These are phyloP conservation scores for Citrus unshiu DNA, from an alignment of 345 rosid genomes.

Conservation along the genomic window DNA sequence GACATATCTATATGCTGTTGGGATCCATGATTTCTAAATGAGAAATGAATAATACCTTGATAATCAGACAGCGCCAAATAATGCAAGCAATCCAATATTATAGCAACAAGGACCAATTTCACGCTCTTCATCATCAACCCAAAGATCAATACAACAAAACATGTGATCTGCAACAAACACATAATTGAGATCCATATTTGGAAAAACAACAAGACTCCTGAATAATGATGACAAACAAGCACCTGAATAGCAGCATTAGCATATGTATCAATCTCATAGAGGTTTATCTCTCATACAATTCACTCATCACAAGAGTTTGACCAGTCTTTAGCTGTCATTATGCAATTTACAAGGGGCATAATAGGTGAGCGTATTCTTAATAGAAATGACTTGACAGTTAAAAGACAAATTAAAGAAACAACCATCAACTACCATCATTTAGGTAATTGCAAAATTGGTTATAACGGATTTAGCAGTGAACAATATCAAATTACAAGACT, in stretches of 20 bases:
- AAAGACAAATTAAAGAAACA: background rate
- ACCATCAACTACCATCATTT: background rate
- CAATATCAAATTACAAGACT: background rate
- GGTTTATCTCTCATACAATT: background rate
- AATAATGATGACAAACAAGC: background rate
- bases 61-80: slow-evolving; percentile 52
- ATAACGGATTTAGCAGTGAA: background rate
- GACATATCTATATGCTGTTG: background rate
- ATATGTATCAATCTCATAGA: background rate
- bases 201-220: background rate
- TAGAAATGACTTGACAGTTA: background rate
- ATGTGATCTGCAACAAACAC: slow-evolving; percentile 2
- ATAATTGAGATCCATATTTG: background rate
- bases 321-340: background rate
- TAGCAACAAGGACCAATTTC: slow-evolving; percentile 41
- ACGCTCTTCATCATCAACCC: slow-evolving; percentile 45
- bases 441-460: background rate
- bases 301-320: background rate
- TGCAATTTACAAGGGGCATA: background rate
- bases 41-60: slow-evolving; percentile 56
- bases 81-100: slow-evolving; percentile 46
- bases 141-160: slow-evolving; percentile 10
- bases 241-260: background rate
- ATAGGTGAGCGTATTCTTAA: background rate
- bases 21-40: background rate